A percentile compares a stretch with the other conserved stretches of the same genome.
phyloP scores from a whole-genome alignment of 2,329 filamentous ascomycete genomes.

The Colletotrichum endophyticum region DNA sequence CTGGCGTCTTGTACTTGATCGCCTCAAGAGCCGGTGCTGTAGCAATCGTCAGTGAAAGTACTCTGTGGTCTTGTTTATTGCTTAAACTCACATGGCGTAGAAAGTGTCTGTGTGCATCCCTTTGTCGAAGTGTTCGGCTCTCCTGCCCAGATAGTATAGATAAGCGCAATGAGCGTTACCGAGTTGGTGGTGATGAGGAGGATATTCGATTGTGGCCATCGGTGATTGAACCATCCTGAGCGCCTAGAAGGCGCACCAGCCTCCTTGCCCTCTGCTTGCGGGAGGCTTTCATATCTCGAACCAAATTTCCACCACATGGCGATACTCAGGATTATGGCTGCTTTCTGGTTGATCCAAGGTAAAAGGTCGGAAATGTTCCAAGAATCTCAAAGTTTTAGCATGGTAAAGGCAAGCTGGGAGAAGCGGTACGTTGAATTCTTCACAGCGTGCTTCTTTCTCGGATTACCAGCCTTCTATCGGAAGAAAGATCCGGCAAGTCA shows the following conservation, averaged over 20 bases:
- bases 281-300: neutral
- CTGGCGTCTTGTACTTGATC: neutral
- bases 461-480: neutral
- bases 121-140: accelerated
- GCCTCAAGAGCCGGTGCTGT: conserved; percentile 5
- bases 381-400: accelerated
- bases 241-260: neutral
- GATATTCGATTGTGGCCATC: neutral
- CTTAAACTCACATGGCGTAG: neutral
- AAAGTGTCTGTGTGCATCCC: neutral
- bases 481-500: neutral
- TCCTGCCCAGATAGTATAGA: neutral
- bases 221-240: neutral
- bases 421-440: accelerated
- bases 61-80: no score
- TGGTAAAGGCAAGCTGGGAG: neutral
- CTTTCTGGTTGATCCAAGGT: neutral
- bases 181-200: neutral
- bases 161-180: neutral
- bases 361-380: accelerated
- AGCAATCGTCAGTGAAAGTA: neutral
- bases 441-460: neutral
- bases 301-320: neutral
- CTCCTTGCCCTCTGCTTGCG: neutral
- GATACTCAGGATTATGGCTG: neutral